These are phyloP conservation scores for Pleurotus djamor DNA, from an alignment of 768 basidiomycete species.

Conservation along the genomic window DNA sequence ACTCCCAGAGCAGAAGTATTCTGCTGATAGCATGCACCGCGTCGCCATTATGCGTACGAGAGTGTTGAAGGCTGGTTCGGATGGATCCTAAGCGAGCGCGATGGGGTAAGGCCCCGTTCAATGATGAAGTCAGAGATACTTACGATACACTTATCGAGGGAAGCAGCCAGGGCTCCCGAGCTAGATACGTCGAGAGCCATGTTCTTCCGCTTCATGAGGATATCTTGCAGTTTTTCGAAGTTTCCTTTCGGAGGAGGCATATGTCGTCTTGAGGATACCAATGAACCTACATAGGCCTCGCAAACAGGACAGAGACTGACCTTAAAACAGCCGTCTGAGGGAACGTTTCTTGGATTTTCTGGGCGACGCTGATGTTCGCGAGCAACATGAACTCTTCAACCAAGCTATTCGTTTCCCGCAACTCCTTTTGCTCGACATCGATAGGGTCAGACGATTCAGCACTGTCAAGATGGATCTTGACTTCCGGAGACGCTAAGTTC, in stretches of 20 bases:
- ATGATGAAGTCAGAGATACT: conserved; percentile 20
- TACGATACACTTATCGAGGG: conserved; percentile 85
- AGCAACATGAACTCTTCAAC: conserved; percentile 99
- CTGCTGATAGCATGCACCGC: conserved; percentile 96
- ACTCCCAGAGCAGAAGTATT: conserved; percentile 97
- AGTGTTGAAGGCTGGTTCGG: conserved; percentile 91
- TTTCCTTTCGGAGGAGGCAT: conserved; percentile 89
- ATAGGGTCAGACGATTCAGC: conserved; percentile 94
- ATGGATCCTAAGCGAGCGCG: conserved; percentile 57
- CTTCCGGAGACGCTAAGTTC: conserved; percentile 96
- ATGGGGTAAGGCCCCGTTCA: not conserved
- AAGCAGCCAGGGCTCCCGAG: conserved; percentile 85
- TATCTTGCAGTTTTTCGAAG: conserved; percentile 94
- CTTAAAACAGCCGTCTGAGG: conserved; percentile 94
- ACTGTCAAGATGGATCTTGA: conserved; percentile 94
- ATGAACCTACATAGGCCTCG: not conserved
- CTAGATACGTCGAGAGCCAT: conserved; percentile 86
- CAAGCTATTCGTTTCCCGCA: conserved; percentile 90
- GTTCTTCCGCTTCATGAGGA: conserved; percentile 82
- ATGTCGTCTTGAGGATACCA: conserved; percentile 60
- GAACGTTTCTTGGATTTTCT: conserved; percentile 90
- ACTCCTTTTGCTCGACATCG: conserved; percentile 94
- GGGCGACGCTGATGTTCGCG: conserved; percentile 93
- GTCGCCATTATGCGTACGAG: conserved; percentile 99
- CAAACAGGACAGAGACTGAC: conserved; percentile 27